A percentile compares a stretch with the other conserved stretches of the same genome.
Conservation (phyloP, 257 asterid species). For the Nicotiana undulata region DNA sequence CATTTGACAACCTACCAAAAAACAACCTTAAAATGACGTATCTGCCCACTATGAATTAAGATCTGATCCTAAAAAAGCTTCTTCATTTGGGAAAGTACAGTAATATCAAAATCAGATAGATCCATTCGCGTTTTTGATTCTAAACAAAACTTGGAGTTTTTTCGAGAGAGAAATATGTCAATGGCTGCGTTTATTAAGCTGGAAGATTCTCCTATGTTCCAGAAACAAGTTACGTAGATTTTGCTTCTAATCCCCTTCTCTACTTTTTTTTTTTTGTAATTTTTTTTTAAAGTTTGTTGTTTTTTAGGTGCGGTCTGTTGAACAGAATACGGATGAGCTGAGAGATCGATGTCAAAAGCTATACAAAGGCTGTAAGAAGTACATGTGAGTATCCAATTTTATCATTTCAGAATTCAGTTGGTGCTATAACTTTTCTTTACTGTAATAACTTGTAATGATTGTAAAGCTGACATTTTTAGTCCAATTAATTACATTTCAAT, state of each 20-base stretch:
- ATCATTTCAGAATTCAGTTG: background rate
- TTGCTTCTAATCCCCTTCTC: background rate
- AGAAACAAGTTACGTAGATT: constrained; percentile 62
- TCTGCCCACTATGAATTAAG: background rate
- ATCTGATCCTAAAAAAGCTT: background rate
- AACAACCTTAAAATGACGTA: background rate
- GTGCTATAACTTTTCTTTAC: background rate
- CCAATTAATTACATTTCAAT: background rate
- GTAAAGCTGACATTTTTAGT: background rate
- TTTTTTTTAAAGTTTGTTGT: background rate
- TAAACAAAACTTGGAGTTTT: background rate
- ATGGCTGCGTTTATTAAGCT: constrained; percentile 82
- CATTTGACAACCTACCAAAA: background rate
- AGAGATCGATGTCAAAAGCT: constrained; percentile 93
- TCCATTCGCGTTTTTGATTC: background rate
- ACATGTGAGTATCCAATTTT: constrained; percentile 49
- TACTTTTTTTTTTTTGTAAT: background rate
- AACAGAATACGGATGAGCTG: constrained; percentile 71
- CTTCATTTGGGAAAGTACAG: background rate
- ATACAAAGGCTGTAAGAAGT: constrained; percentile 74
- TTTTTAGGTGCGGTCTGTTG: constrained; percentile 68
- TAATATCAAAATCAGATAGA: background rate
- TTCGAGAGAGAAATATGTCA: constrained; percentile 7
- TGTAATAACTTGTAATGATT: background rate
- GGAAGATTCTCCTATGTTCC: constrained; percentile 99